Percentiles rank a stretch among this genome's conserved stretches.
Conservation (phyloP, 2,329 filamentous ascomycete species). For the Xylaria sp. region DNA sequence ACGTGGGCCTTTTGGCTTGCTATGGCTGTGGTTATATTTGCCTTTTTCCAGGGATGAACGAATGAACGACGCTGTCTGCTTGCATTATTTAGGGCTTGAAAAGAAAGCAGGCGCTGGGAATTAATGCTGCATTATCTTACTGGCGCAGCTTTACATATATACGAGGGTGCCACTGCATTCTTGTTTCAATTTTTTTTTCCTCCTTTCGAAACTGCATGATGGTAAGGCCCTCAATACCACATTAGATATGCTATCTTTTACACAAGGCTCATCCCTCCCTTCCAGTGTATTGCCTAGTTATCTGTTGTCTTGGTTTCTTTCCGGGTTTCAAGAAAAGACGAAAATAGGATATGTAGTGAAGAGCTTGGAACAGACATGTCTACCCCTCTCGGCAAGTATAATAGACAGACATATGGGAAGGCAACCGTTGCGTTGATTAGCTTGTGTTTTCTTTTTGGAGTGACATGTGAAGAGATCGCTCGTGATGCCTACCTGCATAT, state of each 20-base stretch:
- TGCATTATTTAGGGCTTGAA: not conserved
- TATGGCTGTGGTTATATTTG: slow-evolving; percentile 10
- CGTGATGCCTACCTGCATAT: slow-evolving; percentile 19
- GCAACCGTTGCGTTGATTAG: not conserved
- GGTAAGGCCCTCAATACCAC: not conserved
- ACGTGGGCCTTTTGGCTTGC: slow-evolving; percentile 19
- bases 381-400: slow-evolving; percentile 3
- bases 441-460: not conserved
- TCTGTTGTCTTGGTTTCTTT: not conserved
- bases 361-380: not conserved
- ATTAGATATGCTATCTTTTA: not conserved
- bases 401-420: not conserved
- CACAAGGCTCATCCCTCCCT: too few relatives aligned
- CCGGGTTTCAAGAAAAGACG: not conserved
- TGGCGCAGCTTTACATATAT: slow-evolving; percentile 6
- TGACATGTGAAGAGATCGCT: slow-evolving; percentile 3
- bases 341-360: not conserved
- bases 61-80: not conserved
- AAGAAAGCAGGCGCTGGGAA: not conserved
- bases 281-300: not conserved
- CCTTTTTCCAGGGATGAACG: not conserved
- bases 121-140: slow-evolving; percentile 1
- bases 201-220: not conserved
- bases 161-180: not conserved
- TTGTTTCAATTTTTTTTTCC: not conserved